These are phyloP conservation scores for Plantago elongata DNA, from an alignment of 257 asterid genomes.

Conservation along the genomic window DNA sequence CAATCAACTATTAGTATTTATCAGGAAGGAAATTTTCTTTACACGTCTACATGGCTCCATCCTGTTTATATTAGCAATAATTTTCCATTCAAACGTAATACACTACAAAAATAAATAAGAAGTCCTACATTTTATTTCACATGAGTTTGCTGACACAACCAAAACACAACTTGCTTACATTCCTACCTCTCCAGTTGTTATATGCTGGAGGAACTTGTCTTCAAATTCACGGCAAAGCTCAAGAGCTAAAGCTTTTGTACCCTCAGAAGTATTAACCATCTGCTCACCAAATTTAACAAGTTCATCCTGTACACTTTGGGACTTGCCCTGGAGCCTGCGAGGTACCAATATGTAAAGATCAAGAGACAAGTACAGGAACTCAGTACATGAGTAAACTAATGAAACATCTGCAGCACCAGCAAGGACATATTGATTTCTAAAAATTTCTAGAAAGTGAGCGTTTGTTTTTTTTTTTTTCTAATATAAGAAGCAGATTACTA, in stretches of 20 bases:
- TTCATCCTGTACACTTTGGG: constrained; percentile 93
- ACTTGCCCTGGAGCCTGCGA: constrained; percentile 92
- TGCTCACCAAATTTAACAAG: constrained; percentile 88
- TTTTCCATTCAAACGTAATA: background rate
- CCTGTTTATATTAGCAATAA: background rate
- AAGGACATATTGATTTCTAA: background rate
- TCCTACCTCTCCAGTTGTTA: constrained; percentile 59
- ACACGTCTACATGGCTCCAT: constrained; percentile 3
- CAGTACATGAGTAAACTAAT: constrained; percentile 12
- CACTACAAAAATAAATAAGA: background rate
- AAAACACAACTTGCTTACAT: constrained; percentile 10
- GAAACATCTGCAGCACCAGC: background rate
- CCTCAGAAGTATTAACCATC: constrained; percentile 90
- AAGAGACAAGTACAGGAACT: constrained; percentile 13
- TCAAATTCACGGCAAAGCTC: constrained; percentile 99
- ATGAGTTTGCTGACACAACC: constrained; percentile 11
- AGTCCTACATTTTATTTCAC: background rate
- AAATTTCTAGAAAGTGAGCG: no score
- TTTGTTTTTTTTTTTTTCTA: no score
- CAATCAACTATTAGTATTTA: background rate
- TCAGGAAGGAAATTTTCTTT: background rate
- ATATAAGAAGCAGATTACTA: no score
- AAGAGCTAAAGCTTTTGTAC: constrained; percentile 89
- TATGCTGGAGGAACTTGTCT: constrained; percentile 98
- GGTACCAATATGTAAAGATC: constrained; percentile 9